Percentiles rank a stretch among this genome's conserved stretches.
phyloP scores from a whole-genome alignment of 2,329 filamentous ascomycete species.

The Leptographium flavum region DNA sequence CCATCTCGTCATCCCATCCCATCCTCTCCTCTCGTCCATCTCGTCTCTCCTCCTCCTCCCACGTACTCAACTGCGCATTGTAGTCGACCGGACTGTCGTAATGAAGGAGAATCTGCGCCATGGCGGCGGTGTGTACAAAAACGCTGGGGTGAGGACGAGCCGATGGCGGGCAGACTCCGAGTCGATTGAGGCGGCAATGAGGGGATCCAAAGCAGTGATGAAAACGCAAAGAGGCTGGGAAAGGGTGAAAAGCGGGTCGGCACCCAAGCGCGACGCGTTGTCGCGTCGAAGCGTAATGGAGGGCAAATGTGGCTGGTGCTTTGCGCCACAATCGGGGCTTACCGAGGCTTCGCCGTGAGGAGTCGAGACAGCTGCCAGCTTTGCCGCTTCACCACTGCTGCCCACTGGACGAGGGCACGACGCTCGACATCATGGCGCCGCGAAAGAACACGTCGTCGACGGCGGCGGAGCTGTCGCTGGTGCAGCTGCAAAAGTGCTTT shows the following conservation, averaged over 20 bases:
- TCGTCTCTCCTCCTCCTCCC: not conserved
- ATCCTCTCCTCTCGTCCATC: not conserved
- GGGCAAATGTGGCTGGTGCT: too few relatives aligned
- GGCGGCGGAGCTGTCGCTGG: constrained; percentile 69
- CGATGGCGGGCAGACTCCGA: too few relatives aligned
- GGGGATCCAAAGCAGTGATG: too few relatives aligned
- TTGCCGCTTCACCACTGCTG: not conserved
- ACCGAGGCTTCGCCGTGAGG: too few relatives aligned
- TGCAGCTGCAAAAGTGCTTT: constrained; percentile 84
- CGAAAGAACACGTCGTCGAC: constrained; percentile 46
- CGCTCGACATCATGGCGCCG: constrained; percentile 31
- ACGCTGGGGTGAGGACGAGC: not conserved
- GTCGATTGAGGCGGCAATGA: too few relatives aligned
- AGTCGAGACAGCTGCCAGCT: not conserved
- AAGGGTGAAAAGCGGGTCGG: constrained; percentile 5
- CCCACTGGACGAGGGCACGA: too few relatives aligned
- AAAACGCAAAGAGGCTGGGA: constrained; percentile 12
- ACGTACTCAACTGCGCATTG: constrained; percentile 65
- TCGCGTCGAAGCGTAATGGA: constrained; percentile 13
- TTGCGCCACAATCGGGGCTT: too few relatives aligned
- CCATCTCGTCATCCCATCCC: not conserved
- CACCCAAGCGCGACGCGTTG: too few relatives aligned
- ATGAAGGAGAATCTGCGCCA: constrained; percentile 62
- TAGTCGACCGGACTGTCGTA: constrained; percentile 75
- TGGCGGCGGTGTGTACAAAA: constrained; percentile 24